Percentiles rank a stretch among this genome's conserved stretches.
phyloP scores from a whole-genome alignment of 331 rosid genomes.

The Dryas integrifolia region DNA sequence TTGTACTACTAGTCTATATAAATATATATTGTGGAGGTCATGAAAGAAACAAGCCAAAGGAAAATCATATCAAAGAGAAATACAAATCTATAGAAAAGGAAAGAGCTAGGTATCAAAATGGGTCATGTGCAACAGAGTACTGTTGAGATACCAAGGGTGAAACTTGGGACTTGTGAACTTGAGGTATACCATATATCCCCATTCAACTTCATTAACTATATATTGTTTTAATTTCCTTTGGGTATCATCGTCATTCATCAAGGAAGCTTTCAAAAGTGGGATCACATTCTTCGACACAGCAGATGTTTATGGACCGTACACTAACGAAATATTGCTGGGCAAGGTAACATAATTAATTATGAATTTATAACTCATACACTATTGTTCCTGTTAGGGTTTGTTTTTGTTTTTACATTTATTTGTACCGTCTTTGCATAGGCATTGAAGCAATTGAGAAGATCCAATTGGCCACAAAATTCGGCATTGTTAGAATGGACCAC shows the following conservation, averaged over 20 bases:
- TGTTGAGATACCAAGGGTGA: constrained; percentile 40
- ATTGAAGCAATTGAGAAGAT: constrained; percentile 33
- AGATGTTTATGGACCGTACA: constrained; percentile 46
- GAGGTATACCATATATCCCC: constrained; percentile 27
- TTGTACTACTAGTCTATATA: too few relatives aligned
- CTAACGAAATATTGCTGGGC: constrained; percentile 55
- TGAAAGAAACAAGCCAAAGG: too few relatives aligned
- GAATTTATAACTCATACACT: too few relatives aligned
- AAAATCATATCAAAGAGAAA: too few relatives aligned
- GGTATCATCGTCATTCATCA: neutral
- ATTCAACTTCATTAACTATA: too few relatives aligned
- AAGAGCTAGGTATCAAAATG: constrained; percentile 23
- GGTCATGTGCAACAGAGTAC: constrained; percentile 11
- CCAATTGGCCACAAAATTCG: constrained; percentile 31
- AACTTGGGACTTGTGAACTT: constrained; percentile 67
- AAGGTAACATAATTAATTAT: constrained; percentile 36
- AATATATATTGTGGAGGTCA: too few relatives aligned
- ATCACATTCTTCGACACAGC: constrained; percentile 71
- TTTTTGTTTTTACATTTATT: too few relatives aligned
- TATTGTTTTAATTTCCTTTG: neutral
- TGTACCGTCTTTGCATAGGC: constrained; percentile 16
- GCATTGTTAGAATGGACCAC: neutral
- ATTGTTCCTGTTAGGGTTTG: too few relatives aligned
- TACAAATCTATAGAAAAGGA: too few relatives aligned
- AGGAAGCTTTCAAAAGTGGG: constrained; percentile 54